These are phyloP conservation scores for Fraxinus sp. DNA, from an alignment of 305 asterid species.

Conservation along the genomic window DNA sequence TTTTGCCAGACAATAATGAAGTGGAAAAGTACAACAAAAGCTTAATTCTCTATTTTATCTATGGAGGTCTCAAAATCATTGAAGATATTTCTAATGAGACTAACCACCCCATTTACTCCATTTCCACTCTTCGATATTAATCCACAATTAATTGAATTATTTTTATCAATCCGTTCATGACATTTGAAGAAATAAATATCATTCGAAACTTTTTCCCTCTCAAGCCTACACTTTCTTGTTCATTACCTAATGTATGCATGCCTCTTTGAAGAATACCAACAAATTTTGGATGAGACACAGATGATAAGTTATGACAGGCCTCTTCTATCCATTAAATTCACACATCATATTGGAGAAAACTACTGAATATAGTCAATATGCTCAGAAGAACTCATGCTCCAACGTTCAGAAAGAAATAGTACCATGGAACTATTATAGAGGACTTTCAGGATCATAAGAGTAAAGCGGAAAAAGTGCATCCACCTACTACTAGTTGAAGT, in stretches of 20 bases:
- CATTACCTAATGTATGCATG: not conserved
- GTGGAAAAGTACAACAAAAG: slow-evolving; percentile 4
- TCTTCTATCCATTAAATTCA: not conserved
- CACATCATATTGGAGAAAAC: not conserved
- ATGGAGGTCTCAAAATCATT: not conserved
- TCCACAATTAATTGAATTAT: not conserved
- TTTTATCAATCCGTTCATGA: too few species aligned
- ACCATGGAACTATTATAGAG: not conserved
- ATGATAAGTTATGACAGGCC: not conserved
- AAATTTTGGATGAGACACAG: not conserved
- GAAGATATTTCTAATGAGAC: not conserved
- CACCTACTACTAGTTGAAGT: slow-evolving; percentile 8
- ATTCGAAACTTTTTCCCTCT: not conserved
- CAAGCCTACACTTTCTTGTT: not conserved
- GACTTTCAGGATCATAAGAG: not conserved
- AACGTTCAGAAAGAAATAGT: not conserved
- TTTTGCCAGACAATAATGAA: slow-evolving; percentile 12
- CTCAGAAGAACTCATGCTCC: not conserved
- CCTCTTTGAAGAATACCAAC: not conserved
- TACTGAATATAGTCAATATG: too few species aligned
- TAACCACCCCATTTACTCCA: not conserved
- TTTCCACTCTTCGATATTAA: not conserved
- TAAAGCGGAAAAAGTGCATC: not conserved
- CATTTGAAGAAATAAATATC: too few species aligned
- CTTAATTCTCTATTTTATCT: not conserved